Evolutionary conservation across 768 basidiomycete genomes (phyloP), one percentile per base, ranked within the genome.

Genomic region (Tephrocybe sp.): DNA sequence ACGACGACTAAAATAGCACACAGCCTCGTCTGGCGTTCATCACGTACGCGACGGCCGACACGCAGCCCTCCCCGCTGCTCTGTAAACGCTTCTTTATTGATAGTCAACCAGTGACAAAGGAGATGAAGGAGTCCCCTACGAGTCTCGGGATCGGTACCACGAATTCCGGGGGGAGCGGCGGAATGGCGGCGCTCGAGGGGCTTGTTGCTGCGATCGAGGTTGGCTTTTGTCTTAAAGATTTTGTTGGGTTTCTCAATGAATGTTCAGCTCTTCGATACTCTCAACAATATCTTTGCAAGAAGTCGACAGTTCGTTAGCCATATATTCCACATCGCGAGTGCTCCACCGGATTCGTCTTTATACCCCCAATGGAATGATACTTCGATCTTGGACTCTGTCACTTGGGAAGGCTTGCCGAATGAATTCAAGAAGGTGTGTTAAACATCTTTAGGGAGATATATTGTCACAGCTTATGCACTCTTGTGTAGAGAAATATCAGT

Each of bases 161-260:
- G 1, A 73, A 70, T 37, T 73, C 74, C 7, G 77, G 77, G 5
- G 74, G 73, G 1, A 63, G 63, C 24, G 64, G 60, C 49, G 86
- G 86, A 1, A 76, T 87, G 77, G 83, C 85, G 22, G 82, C 83
- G 4, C 66, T 90, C 6, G 88, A 90, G 50, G 88, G 83, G 7
- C 63, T 87, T 11, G 82, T 86, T 12, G 83, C 86, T 15, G 83
- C 81, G 26, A 65, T 89, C 19, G 87, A 89, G 74, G 87, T 87
- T 58, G 16, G 3, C 31, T 16, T 2, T 16, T 19, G 9, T 46
- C 22, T 30, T 12, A 2, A 22, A 0, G 8, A 18, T 31, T n/a
- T n/a, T 4, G 37, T 28, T 35, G 18, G 6, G 28, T 35, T 30
- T 7, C 22, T 51, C 35, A 37, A 8, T 11, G 6, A 22, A 7